These are phyloP conservation scores for Curvularia eragrostidis DNA, from an alignment of 2,329 filamentous ascomycete genomes.

Conservation along the genomic window DNA sequence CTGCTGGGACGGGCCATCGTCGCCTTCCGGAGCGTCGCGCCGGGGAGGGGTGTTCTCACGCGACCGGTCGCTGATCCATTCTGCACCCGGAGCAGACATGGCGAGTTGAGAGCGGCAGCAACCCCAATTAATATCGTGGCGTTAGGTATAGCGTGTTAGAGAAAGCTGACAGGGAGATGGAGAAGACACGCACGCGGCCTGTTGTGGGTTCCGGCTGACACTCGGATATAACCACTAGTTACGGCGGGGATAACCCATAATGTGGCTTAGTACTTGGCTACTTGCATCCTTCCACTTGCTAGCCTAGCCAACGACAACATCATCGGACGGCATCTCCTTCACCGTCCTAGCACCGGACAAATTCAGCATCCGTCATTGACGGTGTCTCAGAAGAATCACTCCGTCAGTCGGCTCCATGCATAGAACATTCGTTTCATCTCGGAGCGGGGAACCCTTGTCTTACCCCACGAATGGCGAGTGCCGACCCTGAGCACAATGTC, in stretches of 20 bases:
- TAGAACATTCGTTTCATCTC: not conserved
- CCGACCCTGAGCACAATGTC: slow-evolving; percentile 10
- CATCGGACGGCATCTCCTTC: not conserved
- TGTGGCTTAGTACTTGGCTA: not conserved
- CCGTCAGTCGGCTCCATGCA: not conserved
- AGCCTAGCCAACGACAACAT: not conserved
- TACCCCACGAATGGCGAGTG: slow-evolving; percentile 16
- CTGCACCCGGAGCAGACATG: slow-evolving; percentile 39
- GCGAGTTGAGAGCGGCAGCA: slow-evolving; percentile 1
- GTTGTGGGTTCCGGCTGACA: not conserved
- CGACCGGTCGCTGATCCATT: slow-evolving; percentile 34
- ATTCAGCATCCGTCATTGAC: not conserved
- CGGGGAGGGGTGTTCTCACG: slow-evolving; percentile 38
- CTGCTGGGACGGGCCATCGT: slow-evolving; percentile 45
- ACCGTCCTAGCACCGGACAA: not conserved
- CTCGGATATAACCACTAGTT: slow-evolving; percentile 7
- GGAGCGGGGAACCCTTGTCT: slow-evolving; percentile 25
- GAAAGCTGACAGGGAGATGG: slow-evolving; percentile 30
- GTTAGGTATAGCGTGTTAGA: slow-evolving; percentile 25
- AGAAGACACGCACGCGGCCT: slow-evolving; percentile 7
- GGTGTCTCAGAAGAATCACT: not conserved
- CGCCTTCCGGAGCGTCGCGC: slow-evolving; percentile 35
- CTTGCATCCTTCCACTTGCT: not conserved
- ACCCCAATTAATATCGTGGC: slow-evolving; percentile 1
- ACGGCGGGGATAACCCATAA: slow-evolving; percentile 4